A percentile compares a stretch with the other conserved stretches of the same genome.
Evolutionary conservation across 164 flowering plant genomes (phyloP).

Genomic region (Saururus chinensis): DNA sequence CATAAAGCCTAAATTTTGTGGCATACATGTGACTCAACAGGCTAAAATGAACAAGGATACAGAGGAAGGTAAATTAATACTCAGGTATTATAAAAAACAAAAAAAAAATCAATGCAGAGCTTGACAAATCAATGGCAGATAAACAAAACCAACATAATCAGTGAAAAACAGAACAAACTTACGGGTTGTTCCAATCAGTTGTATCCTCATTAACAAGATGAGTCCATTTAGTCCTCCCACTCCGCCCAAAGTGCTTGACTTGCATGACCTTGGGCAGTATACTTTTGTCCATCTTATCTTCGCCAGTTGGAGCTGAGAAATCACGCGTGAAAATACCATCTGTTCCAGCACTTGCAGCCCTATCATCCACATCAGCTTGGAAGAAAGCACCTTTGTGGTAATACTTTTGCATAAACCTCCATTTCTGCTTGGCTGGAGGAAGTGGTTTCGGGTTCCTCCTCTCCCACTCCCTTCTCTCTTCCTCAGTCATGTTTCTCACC

Average conservation of each 20-base stretch:
- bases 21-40: background rate
- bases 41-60: background rate
- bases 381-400: slow-evolving; percentile 96
- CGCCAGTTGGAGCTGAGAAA: slow-evolving; percentile 89
- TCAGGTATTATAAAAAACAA: background rate
- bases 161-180: slow-evolving; percentile 19
- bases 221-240: slow-evolving; percentile 95
- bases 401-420: slow-evolving; percentile 97
- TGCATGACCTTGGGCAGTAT: slow-evolving; percentile 93
- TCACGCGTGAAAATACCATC: slow-evolving; percentile 53
- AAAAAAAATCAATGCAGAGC: background rate
- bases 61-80: background rate
- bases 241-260: slow-evolving; percentile 93
- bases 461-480: slow-evolving; percentile 90
- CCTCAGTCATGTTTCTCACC: slow-evolving; percentile 89
- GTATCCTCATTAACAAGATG: slow-evolving; percentile 96
- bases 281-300: slow-evolving; percentile 80
- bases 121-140: background rate
- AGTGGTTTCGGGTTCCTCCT: slow-evolving; percentile 73
- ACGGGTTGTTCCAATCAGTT: slow-evolving; percentile 94
- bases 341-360: slow-evolving; percentile 37
- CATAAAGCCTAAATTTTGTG: background rate
- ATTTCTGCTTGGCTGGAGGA: slow-evolving; percentile 53
- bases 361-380: slow-evolving; percentile 51
- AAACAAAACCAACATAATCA: background rate